phyloP scores from a whole-genome alignment of 805 yeast genomes.

The Diddensiella caesifluorescens region DNA sequence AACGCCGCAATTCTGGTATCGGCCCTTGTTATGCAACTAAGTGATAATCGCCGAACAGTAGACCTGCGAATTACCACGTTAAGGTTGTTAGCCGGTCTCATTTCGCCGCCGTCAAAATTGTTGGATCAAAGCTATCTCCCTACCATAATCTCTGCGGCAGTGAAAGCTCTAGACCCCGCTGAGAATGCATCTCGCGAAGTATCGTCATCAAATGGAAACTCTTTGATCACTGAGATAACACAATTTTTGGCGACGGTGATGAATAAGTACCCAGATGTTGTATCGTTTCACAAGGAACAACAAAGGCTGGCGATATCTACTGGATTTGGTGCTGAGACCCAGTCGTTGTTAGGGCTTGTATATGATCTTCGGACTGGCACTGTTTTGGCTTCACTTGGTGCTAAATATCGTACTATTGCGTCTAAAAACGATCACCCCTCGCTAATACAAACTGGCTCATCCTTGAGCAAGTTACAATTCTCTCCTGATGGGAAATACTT shows the following conservation, averaged over 20 bases:
- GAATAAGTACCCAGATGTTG: constrained; percentile 15
- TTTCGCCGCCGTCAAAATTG: constrained; percentile 5
- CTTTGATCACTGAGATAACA: constrained; percentile 21
- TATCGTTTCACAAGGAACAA: constrained; percentile 23
- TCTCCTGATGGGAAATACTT: constrained; percentile 21
- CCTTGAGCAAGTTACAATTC: constrained; percentile 10
- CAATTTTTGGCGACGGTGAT: constrained; percentile 18
- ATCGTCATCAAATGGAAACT: constrained; percentile 12
- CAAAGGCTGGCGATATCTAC: constrained; percentile 21
- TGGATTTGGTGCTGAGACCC: not conserved
- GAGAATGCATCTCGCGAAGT: constrained; percentile 13
- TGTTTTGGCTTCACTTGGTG: constrained; percentile 15
- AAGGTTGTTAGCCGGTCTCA: constrained; percentile 17
- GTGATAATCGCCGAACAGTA: constrained; percentile 6
- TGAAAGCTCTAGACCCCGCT: constrained; percentile 17
- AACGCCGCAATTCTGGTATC: constrained; percentile 22
- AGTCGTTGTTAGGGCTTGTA: constrained; percentile 16
- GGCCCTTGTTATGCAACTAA: constrained; percentile 16
- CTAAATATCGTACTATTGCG: constrained; percentile 1
- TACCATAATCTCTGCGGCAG: constrained; percentile 17
- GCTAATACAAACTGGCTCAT: constrained; percentile 2
- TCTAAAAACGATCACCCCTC: not conserved
- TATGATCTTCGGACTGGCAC: constrained; percentile 22
- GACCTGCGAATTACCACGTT: constrained; percentile 19
- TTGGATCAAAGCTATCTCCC: constrained; percentile 16